Evolutionary conservation across 2,329 filamentous ascomycete genomes (phyloP).

Genomic region (Curvularia verruculosa): DNA sequence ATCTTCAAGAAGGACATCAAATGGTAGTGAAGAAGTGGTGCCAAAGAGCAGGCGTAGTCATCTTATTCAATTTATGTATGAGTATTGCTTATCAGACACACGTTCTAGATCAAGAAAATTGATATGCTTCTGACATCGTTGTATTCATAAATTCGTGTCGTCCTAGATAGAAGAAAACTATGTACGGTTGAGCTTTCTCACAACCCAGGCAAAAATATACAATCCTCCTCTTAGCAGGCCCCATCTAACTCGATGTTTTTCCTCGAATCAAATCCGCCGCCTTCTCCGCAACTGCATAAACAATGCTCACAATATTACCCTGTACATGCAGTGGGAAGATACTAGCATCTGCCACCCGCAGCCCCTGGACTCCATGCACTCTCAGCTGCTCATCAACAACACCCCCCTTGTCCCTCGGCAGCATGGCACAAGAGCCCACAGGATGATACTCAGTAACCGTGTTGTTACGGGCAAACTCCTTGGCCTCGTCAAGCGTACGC

Average conservation of each 20-base stretch:
- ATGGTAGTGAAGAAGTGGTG: constrained; percentile 27
- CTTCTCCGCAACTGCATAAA: constrained; percentile 38
- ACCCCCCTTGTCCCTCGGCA: constrained; percentile 35
- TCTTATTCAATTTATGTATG: neutral
- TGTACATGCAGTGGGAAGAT: constrained; percentile 31
- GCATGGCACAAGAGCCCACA: constrained; percentile 45
- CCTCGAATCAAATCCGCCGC: constrained; percentile 30
- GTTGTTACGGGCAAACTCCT: constrained; percentile 18
- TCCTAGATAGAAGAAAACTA: neutral
- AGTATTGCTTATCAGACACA: neutral
- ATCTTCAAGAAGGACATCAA: constrained; percentile 39
- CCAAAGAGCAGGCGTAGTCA: neutral
- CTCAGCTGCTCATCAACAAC: constrained; percentile 37
- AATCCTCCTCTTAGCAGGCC: neutral
- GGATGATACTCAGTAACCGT: constrained; percentile 36
- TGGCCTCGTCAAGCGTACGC: constrained; percentile 22
- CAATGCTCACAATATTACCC: constrained; percentile 28
- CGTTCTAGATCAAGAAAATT: neutral
- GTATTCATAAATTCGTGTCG: neutral
- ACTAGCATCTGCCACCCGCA: constrained; percentile 40
- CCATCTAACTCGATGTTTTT: neutral
- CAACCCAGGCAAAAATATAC: neutral
- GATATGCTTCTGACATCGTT: neutral
- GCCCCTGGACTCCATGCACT: constrained; percentile 39
- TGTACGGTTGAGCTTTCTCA: neutral